These are phyloP conservation scores for Backusella luteola DNA, from an alignment of 192 early-diverging fungal species.

Conservation along the genomic window DNA sequence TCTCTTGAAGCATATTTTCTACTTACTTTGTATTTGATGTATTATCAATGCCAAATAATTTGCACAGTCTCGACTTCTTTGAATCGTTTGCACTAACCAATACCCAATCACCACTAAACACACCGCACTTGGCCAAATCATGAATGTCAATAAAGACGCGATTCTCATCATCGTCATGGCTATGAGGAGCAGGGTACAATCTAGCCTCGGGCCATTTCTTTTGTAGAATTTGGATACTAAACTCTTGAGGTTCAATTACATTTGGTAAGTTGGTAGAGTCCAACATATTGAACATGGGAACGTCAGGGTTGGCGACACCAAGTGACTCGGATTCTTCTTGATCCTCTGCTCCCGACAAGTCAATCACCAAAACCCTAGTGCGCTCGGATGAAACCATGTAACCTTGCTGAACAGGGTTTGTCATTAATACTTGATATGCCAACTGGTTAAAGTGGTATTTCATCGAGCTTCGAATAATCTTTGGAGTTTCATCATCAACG, in stretches of 20 bases:
- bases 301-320: neutral
- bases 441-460: constrained; percentile 28
- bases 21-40: constrained; percentile 2
- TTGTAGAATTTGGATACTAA: constrained; percentile 35
- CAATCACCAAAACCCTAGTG: constrained; percentile 55
- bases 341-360: constrained; percentile 8
- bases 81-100: constrained; percentile 35
- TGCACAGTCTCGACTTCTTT: constrained; percentile 38
- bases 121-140: constrained; percentile 46
- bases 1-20: neutral
- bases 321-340: neutral
- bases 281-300: constrained; percentile 1
- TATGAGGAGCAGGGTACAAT: constrained; percentile 46
- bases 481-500: constrained; percentile 20
- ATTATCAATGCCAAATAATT: constrained; percentile 40
- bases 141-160: constrained; percentile 51
- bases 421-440: constrained; percentile 52
- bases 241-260: constrained; percentile 24
- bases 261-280: neutral
- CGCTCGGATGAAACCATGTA: constrained; percentile 40
- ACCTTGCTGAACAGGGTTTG: constrained; percentile 67
- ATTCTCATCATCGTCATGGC: constrained; percentile 48
- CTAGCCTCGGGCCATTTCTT: constrained; percentile 38
- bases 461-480: constrained; percentile 41
- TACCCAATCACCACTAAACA: constrained; percentile 64